Conservation (phyloP, 352 stramenopile genomes). For the Pelagophyceae sp. region DNA sequence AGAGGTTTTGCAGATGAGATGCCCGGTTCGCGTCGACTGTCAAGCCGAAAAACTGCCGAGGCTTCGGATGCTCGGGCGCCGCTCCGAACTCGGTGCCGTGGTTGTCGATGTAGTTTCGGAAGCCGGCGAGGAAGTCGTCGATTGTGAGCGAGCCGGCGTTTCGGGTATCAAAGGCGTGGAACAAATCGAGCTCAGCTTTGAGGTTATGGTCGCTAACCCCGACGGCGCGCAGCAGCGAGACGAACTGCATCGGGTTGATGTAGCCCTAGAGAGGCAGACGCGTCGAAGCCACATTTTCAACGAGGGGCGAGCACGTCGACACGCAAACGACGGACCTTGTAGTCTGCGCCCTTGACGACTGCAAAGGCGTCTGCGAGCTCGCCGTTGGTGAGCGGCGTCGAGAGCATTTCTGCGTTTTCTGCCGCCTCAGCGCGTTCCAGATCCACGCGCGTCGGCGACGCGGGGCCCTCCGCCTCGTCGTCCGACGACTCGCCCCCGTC, state of each 20-base stretch:
- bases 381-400: background rate
- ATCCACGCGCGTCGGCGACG: background rate
- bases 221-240: background rate
- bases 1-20: no score
- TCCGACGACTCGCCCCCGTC: background rate
- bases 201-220: background rate
- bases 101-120: background rate
- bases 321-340: no score
- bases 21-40: no score
- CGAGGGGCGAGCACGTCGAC: no score
- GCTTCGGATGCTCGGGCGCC: background rate
- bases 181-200: constrained; percentile 13
- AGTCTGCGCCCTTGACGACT: background rate
- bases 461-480: background rate
- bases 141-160: background rate
- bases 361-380: background rate
- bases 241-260: constrained; percentile 9
- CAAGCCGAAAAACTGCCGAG: background rate
- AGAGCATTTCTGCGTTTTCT: background rate
- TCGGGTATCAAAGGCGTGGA: background rate
- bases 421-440: no score
- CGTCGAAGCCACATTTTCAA: no score
- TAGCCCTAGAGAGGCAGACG: no score
- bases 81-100: background rate
- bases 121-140: background rate